A percentile compares a stretch with the other conserved stretches of the same genome.
Conservation (phyloP, 2,329 filamentous ascomycete species). For the Exserohilum turcica region DNA sequence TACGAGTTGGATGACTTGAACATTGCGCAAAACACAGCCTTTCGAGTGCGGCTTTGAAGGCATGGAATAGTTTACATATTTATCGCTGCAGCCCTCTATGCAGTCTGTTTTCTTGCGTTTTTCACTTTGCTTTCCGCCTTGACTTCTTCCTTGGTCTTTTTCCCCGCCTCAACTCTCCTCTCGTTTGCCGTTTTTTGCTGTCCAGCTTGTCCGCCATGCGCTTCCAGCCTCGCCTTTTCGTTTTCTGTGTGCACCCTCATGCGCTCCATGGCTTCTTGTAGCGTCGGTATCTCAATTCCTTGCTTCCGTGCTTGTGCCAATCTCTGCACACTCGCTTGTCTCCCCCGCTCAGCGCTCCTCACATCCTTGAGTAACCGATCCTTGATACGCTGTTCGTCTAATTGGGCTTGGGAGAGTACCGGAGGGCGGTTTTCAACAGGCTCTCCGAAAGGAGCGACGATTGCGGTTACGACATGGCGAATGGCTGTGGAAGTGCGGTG, state of each 20-base stretch:
- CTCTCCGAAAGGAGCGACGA: constrained; percentile 72
- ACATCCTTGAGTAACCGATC: constrained; percentile 64
- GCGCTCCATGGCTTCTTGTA: constrained; percentile 41
- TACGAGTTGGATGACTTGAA: not conserved
- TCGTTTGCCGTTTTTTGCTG: constrained; percentile 34
- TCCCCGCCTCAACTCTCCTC: constrained; percentile 31
- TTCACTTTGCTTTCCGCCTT: constrained; percentile 32
- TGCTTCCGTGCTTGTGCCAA: constrained; percentile 36
- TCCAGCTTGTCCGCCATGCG: constrained; percentile 33
- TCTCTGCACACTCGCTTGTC: constrained; percentile 34
- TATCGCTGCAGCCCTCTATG: constrained; percentile 5
- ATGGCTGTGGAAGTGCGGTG: constrained; percentile 70
- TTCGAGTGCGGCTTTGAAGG: not conserved
- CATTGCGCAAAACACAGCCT: not conserved
- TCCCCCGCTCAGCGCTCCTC: constrained; percentile 51
- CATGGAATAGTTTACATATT: constrained; percentile 5
- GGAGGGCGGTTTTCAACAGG: constrained; percentile 68
- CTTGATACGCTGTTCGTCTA: constrained; percentile 59
- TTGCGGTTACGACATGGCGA: constrained; percentile 74
- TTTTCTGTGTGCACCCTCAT: constrained; percentile 28
- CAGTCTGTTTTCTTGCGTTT: constrained; percentile 29
- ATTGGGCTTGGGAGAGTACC: constrained; percentile 68
- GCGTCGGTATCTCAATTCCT: constrained; percentile 33
- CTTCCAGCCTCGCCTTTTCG: constrained; percentile 27
- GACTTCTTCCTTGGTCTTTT: constrained; percentile 32